A percentile compares a stretch with the other conserved stretches of the same genome.
These are phyloP conservation scores for Orobanche coerulescens DNA, from an alignment of 257 asterid species.

Conservation along the genomic window DNA sequence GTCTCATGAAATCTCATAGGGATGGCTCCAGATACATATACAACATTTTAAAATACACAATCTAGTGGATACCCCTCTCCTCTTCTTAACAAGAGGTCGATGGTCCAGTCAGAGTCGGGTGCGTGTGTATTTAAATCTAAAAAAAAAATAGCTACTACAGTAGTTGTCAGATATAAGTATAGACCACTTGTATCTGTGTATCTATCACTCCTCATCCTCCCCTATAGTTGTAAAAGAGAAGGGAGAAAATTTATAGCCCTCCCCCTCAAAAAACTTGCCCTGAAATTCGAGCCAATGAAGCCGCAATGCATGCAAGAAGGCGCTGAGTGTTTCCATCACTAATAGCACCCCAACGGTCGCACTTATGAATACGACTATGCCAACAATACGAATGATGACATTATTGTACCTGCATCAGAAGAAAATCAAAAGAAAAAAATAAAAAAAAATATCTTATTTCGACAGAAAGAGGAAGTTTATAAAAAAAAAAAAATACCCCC, in stretches of 20 bases:
- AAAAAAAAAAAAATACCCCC: constrained; percentile 60
- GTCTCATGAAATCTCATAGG: not conserved
- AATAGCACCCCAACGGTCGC: constrained; percentile 87
- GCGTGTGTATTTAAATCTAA: no score
- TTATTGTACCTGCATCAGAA: constrained; percentile 59
- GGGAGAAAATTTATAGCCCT: not conserved
- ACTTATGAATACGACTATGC: constrained; percentile 65
- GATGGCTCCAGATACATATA: not conserved
- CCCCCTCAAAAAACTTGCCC: constrained; percentile 32
- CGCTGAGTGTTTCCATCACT: constrained; percentile 94
- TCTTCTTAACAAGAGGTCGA: no score
- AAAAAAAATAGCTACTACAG: no score
- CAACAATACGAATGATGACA: constrained; percentile 52
- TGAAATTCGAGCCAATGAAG: constrained; percentile 71
- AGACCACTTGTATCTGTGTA: no score
- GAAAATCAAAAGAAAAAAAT: not conserved
- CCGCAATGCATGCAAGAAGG: constrained; percentile 92
- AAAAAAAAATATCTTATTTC: not conserved
- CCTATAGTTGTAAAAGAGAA: not conserved
- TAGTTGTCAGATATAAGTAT: no score
- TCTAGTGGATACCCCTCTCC: no score
- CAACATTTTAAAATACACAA: no score
- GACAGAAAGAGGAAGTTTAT: not conserved
- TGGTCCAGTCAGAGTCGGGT: no score
- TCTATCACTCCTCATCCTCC: not conserved